Evolutionary conservation across 139 green algal species (phyloP), one percentile per base, ranked within the genome.

Genomic region (Chlamydomonas eustigma): DNA sequence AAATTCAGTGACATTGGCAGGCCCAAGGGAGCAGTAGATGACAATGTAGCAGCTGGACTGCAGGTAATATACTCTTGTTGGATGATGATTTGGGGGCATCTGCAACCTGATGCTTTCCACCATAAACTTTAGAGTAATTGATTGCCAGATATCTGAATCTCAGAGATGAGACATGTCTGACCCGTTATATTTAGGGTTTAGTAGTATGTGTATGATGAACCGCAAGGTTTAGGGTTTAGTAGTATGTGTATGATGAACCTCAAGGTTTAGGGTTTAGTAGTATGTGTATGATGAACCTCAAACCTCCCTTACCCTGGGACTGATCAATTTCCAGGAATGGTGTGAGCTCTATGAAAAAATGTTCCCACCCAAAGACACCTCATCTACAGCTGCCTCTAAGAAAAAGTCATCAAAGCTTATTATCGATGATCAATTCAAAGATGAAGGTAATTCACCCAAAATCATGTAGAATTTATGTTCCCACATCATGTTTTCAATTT

Each of bases 1-100:
- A 78, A 77, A 24, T 83, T 90, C 25, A 64, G 39, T 6, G 74
- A 81, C 75, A 89, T 92, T 1, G 87, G 87, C 6, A 51, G 77
- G 37, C 87, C 85, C 1, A 66, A 77, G 24, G 81, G 78, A 2
- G 81, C 34, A 24, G 80, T 38, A 12, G 81, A 83, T 28, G 64
- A 71, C 50, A 86, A 80, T 64, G 64, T 83, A 22, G 35, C 50
- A 5, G 38, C 30, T 8, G 81, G 77, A 0, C 22, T 81, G 34
- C 6, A 8, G 52, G 52, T 68, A 28, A 28, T 58, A 58, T 58
- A 18, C 18, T 18, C 18, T 18, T 18, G 44, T 58, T 58, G 44
- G 44, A 18, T 58, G 44, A 58, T 12, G 44, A 18, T 58, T 58
- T 58, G 18, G 12, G 44, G 44, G 18, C 12, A 12, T 18, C 44